phyloP scores from a whole-genome alignment of 495 filamentous ascomycete species.

The Trichoderma asperelloides region DNA sequence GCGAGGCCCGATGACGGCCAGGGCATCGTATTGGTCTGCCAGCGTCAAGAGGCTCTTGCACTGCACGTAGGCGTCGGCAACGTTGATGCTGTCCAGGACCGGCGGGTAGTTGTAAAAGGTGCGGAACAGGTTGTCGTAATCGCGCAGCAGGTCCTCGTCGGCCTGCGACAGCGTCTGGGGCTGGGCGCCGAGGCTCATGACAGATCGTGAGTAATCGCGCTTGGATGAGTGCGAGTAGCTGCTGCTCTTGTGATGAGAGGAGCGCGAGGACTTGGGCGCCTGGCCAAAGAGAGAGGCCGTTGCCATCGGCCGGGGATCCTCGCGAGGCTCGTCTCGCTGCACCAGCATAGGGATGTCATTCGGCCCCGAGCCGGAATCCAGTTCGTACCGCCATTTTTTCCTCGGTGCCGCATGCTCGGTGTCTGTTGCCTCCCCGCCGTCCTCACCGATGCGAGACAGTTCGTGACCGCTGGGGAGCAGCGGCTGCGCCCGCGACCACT shows the following conservation, averaged over 20 bases:
- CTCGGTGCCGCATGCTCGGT: slow-evolving; percentile 28
- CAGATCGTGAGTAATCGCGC: slow-evolving; percentile 74
- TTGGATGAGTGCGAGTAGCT: slow-evolving; percentile 23
- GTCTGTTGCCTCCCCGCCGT: slow-evolving; percentile 6
- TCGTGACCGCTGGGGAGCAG: slow-evolving; percentile 20
- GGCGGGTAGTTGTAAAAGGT: slow-evolving; percentile 90
- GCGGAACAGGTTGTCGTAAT: slow-evolving; percentile 89
- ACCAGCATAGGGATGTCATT: slow-evolving; percentile 84
- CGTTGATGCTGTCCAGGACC: slow-evolving; percentile 68
- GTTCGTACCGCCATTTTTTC: slow-evolving; percentile 75
- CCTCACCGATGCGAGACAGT: slow-evolving; percentile 24
- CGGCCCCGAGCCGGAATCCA: slow-evolving; percentile 63
- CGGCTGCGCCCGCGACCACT: slow-evolving; percentile 54
- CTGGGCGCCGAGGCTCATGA: slow-evolving; percentile 61
- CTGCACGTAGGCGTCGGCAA: slow-evolving; percentile 82
- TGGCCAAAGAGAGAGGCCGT: slow-evolving; percentile 33
- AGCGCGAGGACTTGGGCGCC: slow-evolving; percentile 17
- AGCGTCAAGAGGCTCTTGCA: slow-evolving; percentile 78
- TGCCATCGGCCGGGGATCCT: slow-evolving; percentile 14
- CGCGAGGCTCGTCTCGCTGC: slow-evolving; percentile 54
- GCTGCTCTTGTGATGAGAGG: slow-evolving; percentile 23
- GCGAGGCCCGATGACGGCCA: slow-evolving; percentile 77
- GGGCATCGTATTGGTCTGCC: slow-evolving; percentile 86
- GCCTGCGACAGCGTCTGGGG: slow-evolving; percentile 31
- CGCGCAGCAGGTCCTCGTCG: slow-evolving; percentile 64